These are phyloP conservation scores for Schizophyllum amplum DNA, from an alignment of 1,284 basidiomycete species.

Conservation along the genomic window DNA sequence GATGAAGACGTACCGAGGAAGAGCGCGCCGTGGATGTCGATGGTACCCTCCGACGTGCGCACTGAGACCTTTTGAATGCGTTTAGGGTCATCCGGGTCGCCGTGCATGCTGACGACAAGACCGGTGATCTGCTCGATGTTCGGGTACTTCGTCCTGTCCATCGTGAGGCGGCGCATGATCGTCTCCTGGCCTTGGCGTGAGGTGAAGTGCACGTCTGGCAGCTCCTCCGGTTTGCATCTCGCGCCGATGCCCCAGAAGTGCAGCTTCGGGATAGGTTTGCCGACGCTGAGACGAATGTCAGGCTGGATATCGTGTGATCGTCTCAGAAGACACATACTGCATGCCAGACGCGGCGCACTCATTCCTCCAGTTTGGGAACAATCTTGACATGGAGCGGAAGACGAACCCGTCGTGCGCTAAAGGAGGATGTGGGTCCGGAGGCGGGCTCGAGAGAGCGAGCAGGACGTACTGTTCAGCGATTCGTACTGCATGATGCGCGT, in stretches of 20 bases:
- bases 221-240: background rate
- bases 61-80: conserved; percentile 11
- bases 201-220: background rate
- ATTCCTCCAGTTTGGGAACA: background rate
- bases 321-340: background rate
- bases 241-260: background rate
- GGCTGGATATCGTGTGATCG: background rate
- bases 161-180: conserved; percentile 8
- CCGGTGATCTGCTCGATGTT: conserved; percentile 12
- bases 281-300: conserved; percentile 11
- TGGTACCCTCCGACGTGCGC: conserved; percentile 4
- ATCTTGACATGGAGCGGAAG: background rate
- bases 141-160: conserved; percentile 10
- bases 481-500: conserved; percentile 22
- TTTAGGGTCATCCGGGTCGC: conserved; percentile 5
- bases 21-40: conserved; percentile 11
- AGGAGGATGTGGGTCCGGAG: background rate
- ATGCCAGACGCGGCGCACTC: background rate
- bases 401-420: background rate
- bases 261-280: conserved; percentile 9
- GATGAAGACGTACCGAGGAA: conserved; percentile 12
- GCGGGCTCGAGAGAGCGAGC: too few species aligned
- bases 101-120: conserved; percentile 10
- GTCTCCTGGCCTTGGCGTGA: background rate
- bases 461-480: conserved; percentile 17